Conservation (phyloP, 2,329 filamentous ascomycete genomes). For the Niveomyces coronatus region DNA sequence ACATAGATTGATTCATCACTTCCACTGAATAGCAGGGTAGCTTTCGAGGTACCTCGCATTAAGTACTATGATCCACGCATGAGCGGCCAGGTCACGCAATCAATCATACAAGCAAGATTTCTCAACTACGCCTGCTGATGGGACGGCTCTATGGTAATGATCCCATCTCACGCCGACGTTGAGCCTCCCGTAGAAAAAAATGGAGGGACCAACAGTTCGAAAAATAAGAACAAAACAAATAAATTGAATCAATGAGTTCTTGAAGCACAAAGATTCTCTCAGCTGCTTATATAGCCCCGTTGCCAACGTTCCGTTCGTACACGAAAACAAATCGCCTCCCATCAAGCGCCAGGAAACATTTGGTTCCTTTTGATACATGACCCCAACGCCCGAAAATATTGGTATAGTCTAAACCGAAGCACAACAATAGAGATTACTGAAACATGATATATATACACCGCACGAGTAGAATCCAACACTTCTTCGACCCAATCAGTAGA, state of each 20-base stretch:
- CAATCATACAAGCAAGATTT: too few species aligned
- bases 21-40: too few species aligned
- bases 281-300: neutral
- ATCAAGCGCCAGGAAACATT: constrained; percentile 6
- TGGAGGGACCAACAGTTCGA: too few species aligned
- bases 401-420: constrained; percentile 6
- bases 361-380: neutral
- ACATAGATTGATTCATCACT: too few species aligned
- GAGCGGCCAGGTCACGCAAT: too few species aligned
- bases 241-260: neutral
- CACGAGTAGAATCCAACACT: constrained; percentile 3
- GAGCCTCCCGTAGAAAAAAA: neutral
- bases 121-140: too few species aligned
- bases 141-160: too few species aligned
- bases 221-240: neutral
- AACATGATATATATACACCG: constrained; percentile 8
- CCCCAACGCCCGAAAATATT: constrained; percentile 5
- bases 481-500: constrained; percentile 4
- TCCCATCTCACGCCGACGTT: too few species aligned
- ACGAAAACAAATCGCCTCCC: constrained; percentile 2
- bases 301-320: neutral
- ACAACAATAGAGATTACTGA: neutral
- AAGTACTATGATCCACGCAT: too few species aligned
- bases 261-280: neutral
- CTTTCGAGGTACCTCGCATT: too few species aligned